Evolutionary conservation across 192 early-diverging fungal genomes (phyloP).

Genomic region (Rhizophagus clarus): DNA sequence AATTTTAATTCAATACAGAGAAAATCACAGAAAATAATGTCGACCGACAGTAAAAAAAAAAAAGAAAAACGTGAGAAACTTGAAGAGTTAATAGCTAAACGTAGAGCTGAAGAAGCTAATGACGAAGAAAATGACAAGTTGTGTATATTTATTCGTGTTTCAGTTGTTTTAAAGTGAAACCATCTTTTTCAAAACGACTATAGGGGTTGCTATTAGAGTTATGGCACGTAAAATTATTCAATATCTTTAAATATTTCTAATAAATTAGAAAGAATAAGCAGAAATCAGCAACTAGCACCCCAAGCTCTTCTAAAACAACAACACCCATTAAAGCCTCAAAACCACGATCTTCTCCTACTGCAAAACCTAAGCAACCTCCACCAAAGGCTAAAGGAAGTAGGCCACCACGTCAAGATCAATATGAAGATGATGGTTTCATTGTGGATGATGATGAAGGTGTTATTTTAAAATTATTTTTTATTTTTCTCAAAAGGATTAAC

Average conservation of each 20-base stretch:
- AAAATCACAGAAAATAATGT: no score
- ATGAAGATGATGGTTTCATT: constrained; percentile 14
- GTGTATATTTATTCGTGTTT: constrained; percentile 12
- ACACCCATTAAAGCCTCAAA: not conserved
- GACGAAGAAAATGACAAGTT: not conserved
- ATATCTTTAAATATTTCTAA: not conserved
- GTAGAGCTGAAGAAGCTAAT: not conserved
- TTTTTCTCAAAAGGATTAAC: not conserved
- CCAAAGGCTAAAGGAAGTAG: not conserved
- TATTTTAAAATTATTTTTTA: not conserved
- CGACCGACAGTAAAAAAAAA: no score
- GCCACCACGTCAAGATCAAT: not conserved
- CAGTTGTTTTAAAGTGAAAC: not conserved
- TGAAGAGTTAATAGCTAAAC: not conserved
- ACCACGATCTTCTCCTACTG: not conserved
- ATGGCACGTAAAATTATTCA: not conserved
- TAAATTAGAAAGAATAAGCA: not conserved
- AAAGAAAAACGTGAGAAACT: not conserved
- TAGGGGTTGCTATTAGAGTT: not conserved
- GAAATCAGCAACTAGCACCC: not conserved
- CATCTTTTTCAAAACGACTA: not conserved
- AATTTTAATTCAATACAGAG: no score
- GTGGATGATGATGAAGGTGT: not conserved
- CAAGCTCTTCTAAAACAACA: not conserved
- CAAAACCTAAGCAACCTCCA: not conserved